A percentile compares a stretch with the other conserved stretches of the same genome.
These are phyloP conservation scores for Colletotrichum somersetense DNA, from an alignment of 2,329 filamentous ascomycete genomes.

Conservation along the genomic window DNA sequence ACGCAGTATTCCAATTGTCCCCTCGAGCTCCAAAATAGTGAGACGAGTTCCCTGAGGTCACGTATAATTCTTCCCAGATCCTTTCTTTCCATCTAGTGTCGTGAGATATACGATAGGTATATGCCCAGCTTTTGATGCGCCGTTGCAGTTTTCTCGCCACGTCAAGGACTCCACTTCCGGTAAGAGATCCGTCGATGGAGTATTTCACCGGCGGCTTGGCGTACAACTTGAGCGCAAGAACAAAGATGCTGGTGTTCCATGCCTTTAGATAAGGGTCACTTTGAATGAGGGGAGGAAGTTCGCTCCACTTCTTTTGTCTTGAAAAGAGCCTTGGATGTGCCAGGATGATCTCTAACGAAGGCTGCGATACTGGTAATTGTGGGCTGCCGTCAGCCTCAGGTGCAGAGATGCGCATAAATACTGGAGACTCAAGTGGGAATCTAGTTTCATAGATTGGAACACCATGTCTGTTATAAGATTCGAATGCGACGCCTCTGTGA, in stretches of 20 bases:
- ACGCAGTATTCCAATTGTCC: not conserved
- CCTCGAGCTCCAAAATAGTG: not conserved
- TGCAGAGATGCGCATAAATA: not conserved
- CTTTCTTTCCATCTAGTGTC: not conserved
- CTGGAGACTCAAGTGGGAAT: not conserved
- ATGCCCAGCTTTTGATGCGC: not conserved
- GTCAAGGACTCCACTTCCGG: not conserved
- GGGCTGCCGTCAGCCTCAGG: not conserved
- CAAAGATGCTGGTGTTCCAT: conserved; percentile 1
- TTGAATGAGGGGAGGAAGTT: not conserved
- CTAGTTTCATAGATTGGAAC: not conserved
- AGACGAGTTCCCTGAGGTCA: not conserved
- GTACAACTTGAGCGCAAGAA: not conserved
- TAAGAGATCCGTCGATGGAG: not conserved
- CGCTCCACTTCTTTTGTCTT: not conserved
- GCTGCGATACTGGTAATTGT: not conserved
- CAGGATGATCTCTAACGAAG: not conserved
- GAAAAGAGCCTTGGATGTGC: not conserved
- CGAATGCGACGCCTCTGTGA: not conserved
- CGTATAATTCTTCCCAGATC: not conserved
- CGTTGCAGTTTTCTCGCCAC: not conserved
- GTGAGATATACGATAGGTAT: not conserved
- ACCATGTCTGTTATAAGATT: not conserved
- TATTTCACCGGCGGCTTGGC: not conserved
- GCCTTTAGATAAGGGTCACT: not conserved